Evolutionary conservation across 371 early-diverging fungal species (phyloP).

Genomic region (Mucor irregularis): DNA sequence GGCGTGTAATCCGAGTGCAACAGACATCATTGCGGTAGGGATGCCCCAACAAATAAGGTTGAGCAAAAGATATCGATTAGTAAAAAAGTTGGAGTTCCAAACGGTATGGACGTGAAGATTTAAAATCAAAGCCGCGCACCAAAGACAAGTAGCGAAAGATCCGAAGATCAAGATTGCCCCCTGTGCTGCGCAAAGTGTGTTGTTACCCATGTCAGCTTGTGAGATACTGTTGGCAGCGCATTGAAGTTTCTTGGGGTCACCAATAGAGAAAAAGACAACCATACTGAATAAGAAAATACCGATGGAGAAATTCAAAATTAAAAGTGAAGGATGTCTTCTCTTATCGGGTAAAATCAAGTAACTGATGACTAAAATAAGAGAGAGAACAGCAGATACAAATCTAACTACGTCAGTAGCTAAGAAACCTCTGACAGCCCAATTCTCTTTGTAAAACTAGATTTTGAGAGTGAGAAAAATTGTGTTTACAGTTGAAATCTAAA

Average conservation of each 20-base stretch:
- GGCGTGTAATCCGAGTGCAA: conserved; percentile 49
- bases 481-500: background rate
- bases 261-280: conserved; percentile 55
- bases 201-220: conserved; percentile 56
- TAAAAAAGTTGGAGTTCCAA: conserved; percentile 65
- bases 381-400: conserved; percentile 52
- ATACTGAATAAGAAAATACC: conserved; percentile 60
- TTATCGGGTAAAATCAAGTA: conserved; percentile 65
- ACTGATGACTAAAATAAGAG: conserved; percentile 55
- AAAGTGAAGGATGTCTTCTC: conserved; percentile 67
- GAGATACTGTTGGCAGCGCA: conserved; percentile 49
- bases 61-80: conserved; percentile 53
- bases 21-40: conserved; percentile 51
- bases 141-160: conserved; percentile 57
- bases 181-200: conserved; percentile 63
- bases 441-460: conserved; percentile 46
- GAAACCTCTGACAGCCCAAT: conserved; percentile 50
- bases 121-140: conserved; percentile 64
- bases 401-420: conserved; percentile 54
- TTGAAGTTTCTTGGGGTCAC: conserved; percentile 56
- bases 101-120: conserved; percentile 71
- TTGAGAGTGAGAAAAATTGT: background rate
- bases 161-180: conserved; percentile 61
- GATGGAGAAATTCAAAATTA: conserved; percentile 62
- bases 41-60: conserved; percentile 69